A percentile compares a stretch with the other conserved stretches of the same genome.
Conservation (phyloP, 768 basidiomycete species). For the Xerocomus brunneocitrinus region DNA sequence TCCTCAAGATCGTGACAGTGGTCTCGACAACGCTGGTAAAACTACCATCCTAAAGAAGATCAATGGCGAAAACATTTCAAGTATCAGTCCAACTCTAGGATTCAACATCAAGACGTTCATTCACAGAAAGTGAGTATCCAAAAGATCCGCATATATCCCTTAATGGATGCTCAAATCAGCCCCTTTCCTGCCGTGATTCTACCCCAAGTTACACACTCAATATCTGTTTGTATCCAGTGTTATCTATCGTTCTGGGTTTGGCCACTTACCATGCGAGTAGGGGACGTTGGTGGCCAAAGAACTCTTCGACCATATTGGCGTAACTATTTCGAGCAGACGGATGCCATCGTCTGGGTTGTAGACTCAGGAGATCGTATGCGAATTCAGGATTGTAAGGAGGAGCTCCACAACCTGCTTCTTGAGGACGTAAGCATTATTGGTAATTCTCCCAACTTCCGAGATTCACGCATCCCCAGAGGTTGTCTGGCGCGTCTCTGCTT, state of each 20-base stretch:
- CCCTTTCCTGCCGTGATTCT: conserved; percentile 24
- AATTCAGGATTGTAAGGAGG: conserved; percentile 84
- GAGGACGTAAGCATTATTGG: conserved; percentile 71
- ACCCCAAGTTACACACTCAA: conserved; percentile 39
- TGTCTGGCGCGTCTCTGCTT: conserved; percentile 92
- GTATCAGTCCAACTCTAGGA: conserved; percentile 89
- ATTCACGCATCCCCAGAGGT: conserved; percentile 50
- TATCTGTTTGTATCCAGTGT: conserved; percentile 33
- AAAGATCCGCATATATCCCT: conserved; percentile 15
- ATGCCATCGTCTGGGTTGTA: conserved; percentile 98
- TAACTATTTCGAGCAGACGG: conserved; percentile 98
- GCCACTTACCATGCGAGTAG: conserved; percentile 77
- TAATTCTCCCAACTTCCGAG: conserved; percentile 4
- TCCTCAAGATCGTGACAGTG: conserved; percentile 46
- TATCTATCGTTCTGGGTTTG: conserved; percentile 36
- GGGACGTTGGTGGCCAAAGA: conserved; percentile 98
- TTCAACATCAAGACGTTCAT: conserved; percentile 99
- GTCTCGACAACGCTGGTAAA: conserved; percentile 98
- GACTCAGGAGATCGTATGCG: conserved; percentile 91
- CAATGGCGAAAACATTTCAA: conserved; percentile 85
- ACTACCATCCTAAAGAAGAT: conserved; percentile 96
- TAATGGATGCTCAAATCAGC: conserved; percentile 15
- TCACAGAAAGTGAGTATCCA: conserved; percentile 69
- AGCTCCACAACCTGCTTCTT: conserved; percentile 78
- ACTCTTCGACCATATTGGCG: conserved; percentile 97